phyloP scores from a whole-genome alignment of 1,284 basidiomycete species.

The Apiotrichum domesticum region DNA sequence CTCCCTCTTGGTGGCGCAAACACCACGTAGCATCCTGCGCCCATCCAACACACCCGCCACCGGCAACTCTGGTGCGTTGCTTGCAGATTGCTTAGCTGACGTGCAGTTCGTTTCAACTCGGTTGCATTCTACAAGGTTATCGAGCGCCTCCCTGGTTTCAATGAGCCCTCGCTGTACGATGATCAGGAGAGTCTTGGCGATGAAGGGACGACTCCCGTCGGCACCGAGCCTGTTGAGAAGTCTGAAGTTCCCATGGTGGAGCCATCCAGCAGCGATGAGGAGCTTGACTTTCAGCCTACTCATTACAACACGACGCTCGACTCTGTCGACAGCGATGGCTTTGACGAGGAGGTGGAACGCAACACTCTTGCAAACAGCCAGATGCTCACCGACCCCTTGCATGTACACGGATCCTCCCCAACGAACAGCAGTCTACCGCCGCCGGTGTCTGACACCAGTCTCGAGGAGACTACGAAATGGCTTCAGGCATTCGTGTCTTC shows the following conservation, averaged over 20 bases:
- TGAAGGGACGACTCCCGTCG: not conserved
- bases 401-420: not conserved
- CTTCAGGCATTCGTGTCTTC: not conserved
- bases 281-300: constrained; percentile 2
- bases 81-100: not conserved
- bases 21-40: constrained; percentile 2
- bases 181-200: not conserved
- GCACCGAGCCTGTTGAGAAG: not conserved
- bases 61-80: constrained; percentile 2
- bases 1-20: not conserved
- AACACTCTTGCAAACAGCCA: not conserved
- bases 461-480: not conserved
- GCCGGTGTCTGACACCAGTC: not conserved
- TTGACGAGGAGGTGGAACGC: constrained; percentile 1
- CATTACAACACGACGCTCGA: not conserved
- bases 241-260: not conserved
- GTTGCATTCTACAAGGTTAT: constrained; percentile 7
- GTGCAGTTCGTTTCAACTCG: constrained; percentile 4
- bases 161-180: not conserved
- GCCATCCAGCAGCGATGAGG: constrained; percentile 1
- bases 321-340: not conserved
- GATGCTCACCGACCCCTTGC: not conserved
- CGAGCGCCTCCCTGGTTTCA: constrained; percentile 9
- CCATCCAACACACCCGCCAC: not conserved
- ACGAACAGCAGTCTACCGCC: not conserved